Conservation (phyloP, 1,284 basidiomycete genomes). For the Waitea zeae region DNA sequence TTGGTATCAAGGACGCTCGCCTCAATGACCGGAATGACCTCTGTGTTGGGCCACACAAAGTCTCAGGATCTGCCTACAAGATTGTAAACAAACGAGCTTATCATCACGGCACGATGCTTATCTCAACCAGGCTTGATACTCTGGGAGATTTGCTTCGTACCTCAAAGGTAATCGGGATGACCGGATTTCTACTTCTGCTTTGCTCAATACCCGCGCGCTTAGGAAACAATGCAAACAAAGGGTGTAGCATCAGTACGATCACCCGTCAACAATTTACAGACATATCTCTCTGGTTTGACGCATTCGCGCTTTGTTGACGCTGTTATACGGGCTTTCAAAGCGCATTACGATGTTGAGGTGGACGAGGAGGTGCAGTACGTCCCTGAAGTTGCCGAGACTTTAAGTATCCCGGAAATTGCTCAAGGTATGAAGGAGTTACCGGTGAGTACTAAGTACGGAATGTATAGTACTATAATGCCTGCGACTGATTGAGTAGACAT, state of each 20-base stretch:
- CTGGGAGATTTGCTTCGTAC: conserved; percentile 60
- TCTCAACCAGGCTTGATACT: conserved; percentile 59
- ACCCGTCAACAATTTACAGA: conserved; percentile 72
- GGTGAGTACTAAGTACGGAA: conserved; percentile 28
- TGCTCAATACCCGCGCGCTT: conserved; percentile 4
- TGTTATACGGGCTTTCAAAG: conserved; percentile 54
- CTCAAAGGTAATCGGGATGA: conserved; percentile 40
- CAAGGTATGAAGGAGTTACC: conserved; percentile 56
- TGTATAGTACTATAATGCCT: background rate
- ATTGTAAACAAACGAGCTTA: conserved; percentile 85
- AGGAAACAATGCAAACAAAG: conserved; percentile 70
- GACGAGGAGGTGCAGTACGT: conserved; percentile 24
- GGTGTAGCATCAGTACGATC: conserved; percentile 87
- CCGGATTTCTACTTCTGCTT: conserved; percentile 9
- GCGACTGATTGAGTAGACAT: conserved; percentile 33
- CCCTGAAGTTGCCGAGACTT: conserved; percentile 24
- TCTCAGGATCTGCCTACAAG: conserved; percentile 97
- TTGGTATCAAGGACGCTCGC: conserved; percentile 50
- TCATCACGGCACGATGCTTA: conserved; percentile 99
- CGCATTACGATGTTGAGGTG: conserved; percentile 39
- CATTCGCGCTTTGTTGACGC: conserved; percentile 63
- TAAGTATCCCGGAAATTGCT: conserved; percentile 36
- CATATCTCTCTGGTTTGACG: conserved; percentile 31
- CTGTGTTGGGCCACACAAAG: conserved; percentile 69
- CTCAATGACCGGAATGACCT: conserved; percentile 91